Percentiles rank a stretch among this genome's conserved stretches.
Conservation (phyloP, 129 eudicot genomes). For the Centrapalus pauciflorus region DNA sequence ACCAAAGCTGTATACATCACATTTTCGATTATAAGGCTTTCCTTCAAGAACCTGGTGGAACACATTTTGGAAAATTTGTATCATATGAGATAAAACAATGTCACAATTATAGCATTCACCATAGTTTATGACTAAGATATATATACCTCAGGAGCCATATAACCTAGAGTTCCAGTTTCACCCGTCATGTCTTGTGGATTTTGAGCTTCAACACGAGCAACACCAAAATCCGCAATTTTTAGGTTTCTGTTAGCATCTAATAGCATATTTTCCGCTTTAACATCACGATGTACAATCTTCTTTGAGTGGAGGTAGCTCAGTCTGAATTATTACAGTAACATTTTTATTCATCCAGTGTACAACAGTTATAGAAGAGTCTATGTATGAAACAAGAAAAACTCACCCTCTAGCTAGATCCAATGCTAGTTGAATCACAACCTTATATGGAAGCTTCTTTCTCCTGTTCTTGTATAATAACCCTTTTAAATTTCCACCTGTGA, state of each 20-base stretch:
- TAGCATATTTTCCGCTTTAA: conserved; percentile 90
- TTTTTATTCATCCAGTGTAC: background rate
- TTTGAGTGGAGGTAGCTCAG: conserved; percentile 75
- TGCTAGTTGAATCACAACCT: conserved; percentile 80
- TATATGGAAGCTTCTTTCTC: conserved; percentile 75
- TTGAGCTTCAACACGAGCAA: conserved; percentile 92
- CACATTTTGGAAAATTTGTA: background rate
- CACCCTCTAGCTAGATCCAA: conserved; percentile 86
- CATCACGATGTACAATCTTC: conserved; percentile 95
- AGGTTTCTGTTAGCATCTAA: conserved; percentile 49
- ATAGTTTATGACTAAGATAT: background rate
- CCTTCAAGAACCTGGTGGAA: conserved; percentile 74
- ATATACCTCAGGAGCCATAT: conserved; percentile 99
- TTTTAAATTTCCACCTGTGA: conserved; percentile 77
- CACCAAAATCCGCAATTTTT: conserved; percentile 93
- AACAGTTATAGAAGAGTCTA: background rate
- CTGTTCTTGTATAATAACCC: conserved; percentile 54
- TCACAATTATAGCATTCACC: background rate
- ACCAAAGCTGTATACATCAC: conserved; percentile 93
- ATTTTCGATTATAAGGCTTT: conserved; percentile 81
- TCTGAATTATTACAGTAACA: conserved; percentile 34
- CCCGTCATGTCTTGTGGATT: conserved; percentile 95
- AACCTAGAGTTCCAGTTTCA: conserved; percentile 90
- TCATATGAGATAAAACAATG: background rate
- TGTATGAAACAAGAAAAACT: conserved; percentile 5